Conservation (phyloP, 768 basidiomycete species). For the Trametes cubensis region DNA sequence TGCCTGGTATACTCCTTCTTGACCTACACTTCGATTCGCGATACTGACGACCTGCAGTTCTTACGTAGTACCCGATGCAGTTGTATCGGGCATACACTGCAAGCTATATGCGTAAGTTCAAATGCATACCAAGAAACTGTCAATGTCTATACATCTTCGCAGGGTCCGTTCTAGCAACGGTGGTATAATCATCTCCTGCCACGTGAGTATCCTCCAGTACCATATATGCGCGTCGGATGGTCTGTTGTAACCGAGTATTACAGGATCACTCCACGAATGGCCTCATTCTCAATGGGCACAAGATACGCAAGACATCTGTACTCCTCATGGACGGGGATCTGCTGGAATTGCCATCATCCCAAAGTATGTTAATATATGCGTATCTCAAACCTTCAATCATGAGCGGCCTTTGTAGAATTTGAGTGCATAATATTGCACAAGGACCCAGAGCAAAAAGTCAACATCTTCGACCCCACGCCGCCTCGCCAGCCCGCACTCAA, state of each 20-base stretch:
- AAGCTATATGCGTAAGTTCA: slow-evolving; percentile 80
- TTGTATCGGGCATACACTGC: slow-evolving; percentile 74
- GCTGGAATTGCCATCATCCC: slow-evolving; percentile 67
- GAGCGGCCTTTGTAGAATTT: slow-evolving; percentile 49
- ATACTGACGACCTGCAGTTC: slow-evolving; percentile 35
- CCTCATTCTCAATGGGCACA: slow-evolving; percentile 67
- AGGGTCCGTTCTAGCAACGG: slow-evolving; percentile 74
- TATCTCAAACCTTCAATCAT: not conserved
- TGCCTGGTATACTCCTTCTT: slow-evolving; percentile 51
- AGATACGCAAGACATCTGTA: slow-evolving; percentile 64
- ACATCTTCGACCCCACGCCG: slow-evolving; percentile 64
- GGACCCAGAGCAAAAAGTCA: slow-evolving; percentile 52
- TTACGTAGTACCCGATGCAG: slow-evolving; percentile 63
- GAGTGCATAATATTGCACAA: slow-evolving; percentile 63
- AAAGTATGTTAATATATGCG: slow-evolving; percentile 44
- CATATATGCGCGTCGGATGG: not conserved
- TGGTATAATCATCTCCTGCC: slow-evolving; percentile 77
- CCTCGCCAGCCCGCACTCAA: slow-evolving; percentile 57
- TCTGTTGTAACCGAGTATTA: not conserved
- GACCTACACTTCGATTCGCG: not conserved
- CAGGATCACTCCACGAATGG: slow-evolving; percentile 83
- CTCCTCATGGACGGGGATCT: slow-evolving; percentile 80
- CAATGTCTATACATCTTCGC: slow-evolving; percentile 2
- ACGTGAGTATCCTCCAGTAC: slow-evolving; percentile 44
- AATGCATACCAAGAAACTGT: not conserved